phyloP scores from a whole-genome alignment of 257 asterid genomes.

The Hygrophila difformis region DNA sequence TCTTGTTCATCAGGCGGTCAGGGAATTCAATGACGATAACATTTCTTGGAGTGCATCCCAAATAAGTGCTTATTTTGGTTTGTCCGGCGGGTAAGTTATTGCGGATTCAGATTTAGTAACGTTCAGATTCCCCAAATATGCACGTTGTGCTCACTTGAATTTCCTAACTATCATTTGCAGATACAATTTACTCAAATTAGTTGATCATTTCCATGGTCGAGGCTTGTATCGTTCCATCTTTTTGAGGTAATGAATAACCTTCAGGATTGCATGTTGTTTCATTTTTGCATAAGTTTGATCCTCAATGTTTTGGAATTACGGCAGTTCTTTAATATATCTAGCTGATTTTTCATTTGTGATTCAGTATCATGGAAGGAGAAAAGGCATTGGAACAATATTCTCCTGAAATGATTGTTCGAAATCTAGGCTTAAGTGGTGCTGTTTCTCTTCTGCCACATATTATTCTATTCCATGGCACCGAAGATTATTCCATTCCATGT shows the following conservation, averaged over 20 bases:
- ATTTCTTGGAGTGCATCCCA: constrained; percentile 76
- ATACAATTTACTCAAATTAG: constrained; percentile 71
- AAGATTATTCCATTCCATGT: constrained; percentile 71
- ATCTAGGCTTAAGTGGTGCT: constrained; percentile 28
- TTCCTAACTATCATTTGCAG: too few relatives aligned
- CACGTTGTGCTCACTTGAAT: too few relatives aligned
- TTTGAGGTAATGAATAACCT: constrained; percentile 46
- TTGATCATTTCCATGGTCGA: constrained; percentile 84
- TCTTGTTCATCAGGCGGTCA: constrained; percentile 74
- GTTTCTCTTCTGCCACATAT: constrained; percentile 58
- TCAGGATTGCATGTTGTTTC: constrained; percentile 7
- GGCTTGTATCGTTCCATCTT: constrained; percentile 92
- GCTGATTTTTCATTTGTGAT: constrained; percentile 15
- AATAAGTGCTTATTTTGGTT: constrained; percentile 90
- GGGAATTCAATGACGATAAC: constrained; percentile 67
- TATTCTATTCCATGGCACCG: constrained; percentile 74
- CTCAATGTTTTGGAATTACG: not conserved
- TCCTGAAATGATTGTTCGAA: constrained; percentile 63
- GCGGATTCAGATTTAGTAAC: not conserved
- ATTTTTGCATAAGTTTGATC: not conserved
- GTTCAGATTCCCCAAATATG: constrained; percentile 1
- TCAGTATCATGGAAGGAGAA: constrained; percentile 96
- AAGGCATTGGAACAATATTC: constrained; percentile 60
- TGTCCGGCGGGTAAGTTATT: constrained; percentile 85
- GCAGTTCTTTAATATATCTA: constrained; percentile 8